Evolutionary conservation across 192 early-diverging fungal species (phyloP), one percentile per base, ranked within the genome.

Genomic region (Rhizophagus clarus): DNA sequence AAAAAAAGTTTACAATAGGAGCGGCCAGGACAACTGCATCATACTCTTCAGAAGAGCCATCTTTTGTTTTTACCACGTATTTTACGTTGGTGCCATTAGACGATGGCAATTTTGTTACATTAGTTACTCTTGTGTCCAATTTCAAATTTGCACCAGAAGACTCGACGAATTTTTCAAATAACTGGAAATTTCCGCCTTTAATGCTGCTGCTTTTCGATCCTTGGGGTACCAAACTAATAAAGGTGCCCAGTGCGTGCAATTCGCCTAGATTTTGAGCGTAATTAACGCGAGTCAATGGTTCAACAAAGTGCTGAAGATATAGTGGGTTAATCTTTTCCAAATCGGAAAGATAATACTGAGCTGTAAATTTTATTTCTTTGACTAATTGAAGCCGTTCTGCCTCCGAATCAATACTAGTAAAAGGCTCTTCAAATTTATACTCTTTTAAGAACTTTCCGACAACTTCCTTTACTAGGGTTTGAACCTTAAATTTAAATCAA

Each of bases 1-100:
- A 73, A 73, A 61, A n/a, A 79, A 22, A 20, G 80, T 81, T 31
- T 87, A 88, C 87, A 28, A 88, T 80, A 2, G 92, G 92, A 12
- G 90, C 84, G 37, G 92, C 92, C 70, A 93, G 70, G 31, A 93
- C 85, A 32, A 93, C 85, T 7, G 83, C 84, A 79, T 93, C 89
- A 83, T 86, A 93, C 61, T 81, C 71, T 64, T 89, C 84, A 29
- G 79, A 80, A 6, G 77, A 72, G 0, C 87, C 88, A 34, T 82
- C 71, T 2, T 61, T 29, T 0, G 85, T 85, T 29, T 81, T 76
- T 2, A 87, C 81, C 24, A 81, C 77, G 64, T 86, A 88, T 24
- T 74, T 79, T 1, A 67, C 22, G 12, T 79, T 62, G 4, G 32
- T 71, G 28, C 80, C 72, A 1, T 74, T 71, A 14, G 56, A 72